Evolutionary conservation across 441 rosid species (phyloP), one percentile per base, ranked within the genome.

Genomic region (Gossypium davidsonii): DNA sequence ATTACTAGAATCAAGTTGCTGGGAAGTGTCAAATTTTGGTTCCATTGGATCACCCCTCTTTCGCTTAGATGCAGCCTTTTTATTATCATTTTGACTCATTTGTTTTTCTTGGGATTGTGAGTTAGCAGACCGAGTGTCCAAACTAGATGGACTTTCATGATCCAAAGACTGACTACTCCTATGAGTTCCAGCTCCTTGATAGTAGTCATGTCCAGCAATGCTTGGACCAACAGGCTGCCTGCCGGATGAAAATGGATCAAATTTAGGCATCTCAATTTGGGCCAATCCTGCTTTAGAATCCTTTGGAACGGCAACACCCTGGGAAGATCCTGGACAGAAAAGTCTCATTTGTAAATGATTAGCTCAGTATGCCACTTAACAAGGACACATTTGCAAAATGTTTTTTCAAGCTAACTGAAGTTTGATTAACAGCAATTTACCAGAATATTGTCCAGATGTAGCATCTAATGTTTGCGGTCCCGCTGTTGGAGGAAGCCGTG

Each of bases 121-220:
- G 73, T 85, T 88, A 74, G 93, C 92, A 73, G 97, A 89, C 78
- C 89, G 88, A 39, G 97, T 85, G 76, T 91, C 99, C 85, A 91
- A 83, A 88, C 91, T 91, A 70, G 99, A 89, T 57, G 98, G 96
- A 80, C 99, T 93, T 84, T 90, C 99, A 58, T 89, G 97, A 81
- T 96, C 98, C 72, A 86, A 88, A 60, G 96, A 84, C 81, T 86
- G 94, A 75, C 86, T 83, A 72, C 89, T 83, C 83, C 91, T 90
- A 46, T 82, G 91, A 77, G 86, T 70, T 79, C 82, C 92, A 74
- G 96, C 79, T 70, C 89, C 98, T 81, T 87, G 98, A 86, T 87
- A 89, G 81, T 85, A 85, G 68, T 86, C 85, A 79, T 90, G 94
- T 15, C 85, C 89, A 15, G 84, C 79, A 57, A 79, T 78, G 71